phyloP scores from a whole-genome alignment of 768 basidiomycete species.

The Epithele typhae region DNA sequence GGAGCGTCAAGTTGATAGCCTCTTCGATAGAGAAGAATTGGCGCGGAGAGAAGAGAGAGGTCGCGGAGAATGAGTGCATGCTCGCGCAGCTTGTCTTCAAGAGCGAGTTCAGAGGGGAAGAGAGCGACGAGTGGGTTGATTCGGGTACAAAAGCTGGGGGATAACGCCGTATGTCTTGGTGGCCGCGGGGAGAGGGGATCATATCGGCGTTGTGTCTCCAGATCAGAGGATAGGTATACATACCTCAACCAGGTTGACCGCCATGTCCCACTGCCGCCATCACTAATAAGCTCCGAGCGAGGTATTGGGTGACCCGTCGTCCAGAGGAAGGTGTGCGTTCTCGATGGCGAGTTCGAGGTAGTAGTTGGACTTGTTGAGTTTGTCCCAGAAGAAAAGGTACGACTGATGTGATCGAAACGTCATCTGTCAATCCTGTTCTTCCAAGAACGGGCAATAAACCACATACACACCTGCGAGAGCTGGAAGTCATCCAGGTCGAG shows the following conservation, averaged over 20 bases:
- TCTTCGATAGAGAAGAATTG: slow-evolving; percentile 36
- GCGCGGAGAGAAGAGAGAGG: slow-evolving; percentile 50
- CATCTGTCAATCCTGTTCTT: no score
- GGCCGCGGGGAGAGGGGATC: no score
- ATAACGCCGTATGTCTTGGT: slow-evolving; percentile 76
- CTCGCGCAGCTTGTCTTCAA: slow-evolving; percentile 92
- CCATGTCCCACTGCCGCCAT: slow-evolving; percentile 97
- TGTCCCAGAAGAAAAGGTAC: slow-evolving; percentile 96
- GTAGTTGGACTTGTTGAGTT: slow-evolving; percentile 91
- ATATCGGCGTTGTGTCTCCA: neutral
- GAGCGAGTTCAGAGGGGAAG: slow-evolving; percentile 67
- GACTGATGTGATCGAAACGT: slow-evolving; percentile 40
- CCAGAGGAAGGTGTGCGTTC: slow-evolving; percentile 71
- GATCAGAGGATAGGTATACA: slow-evolving; percentile 4
- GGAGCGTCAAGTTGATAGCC: slow-evolving; percentile 49
- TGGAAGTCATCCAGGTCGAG: slow-evolving; percentile 87
- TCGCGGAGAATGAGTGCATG: slow-evolving; percentile 78
- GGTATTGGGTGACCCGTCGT: slow-evolving; percentile 77
- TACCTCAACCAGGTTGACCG: slow-evolving; percentile 59
- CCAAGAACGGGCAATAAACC: neutral
- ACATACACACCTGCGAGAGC: slow-evolving; percentile 68
- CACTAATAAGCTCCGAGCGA: slow-evolving; percentile 77
- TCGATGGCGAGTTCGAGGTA: slow-evolving; percentile 87
- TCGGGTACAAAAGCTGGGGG: slow-evolving; percentile 79
- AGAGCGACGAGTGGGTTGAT: slow-evolving; percentile 74